Conservation (phyloP, 495 filamentous ascomycete species). For the Hyaloscypha finlandica region DNA sequence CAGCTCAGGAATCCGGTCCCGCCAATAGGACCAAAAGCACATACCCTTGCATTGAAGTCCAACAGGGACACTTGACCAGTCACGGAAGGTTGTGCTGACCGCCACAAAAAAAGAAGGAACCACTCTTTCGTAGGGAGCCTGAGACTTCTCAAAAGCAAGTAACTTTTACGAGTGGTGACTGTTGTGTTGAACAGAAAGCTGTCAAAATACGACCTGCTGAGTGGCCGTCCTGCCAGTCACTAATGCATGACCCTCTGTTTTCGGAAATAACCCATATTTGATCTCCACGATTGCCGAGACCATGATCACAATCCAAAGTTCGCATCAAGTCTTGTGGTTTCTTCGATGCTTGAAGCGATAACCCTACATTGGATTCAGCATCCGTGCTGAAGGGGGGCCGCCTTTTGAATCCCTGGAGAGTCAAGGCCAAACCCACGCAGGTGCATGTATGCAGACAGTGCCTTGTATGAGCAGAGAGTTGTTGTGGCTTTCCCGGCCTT, state of each 20-base stretch:
- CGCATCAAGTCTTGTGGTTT: background rate
- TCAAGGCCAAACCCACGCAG: too few species aligned
- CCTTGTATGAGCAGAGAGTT: background rate
- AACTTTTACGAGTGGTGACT: background rate
- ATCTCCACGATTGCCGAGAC: background rate
- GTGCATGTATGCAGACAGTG: too few species aligned
- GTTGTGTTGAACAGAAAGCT: background rate
- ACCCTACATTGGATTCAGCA: background rate
- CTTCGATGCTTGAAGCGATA: background rate
- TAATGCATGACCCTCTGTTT: slow-evolving; percentile 13
- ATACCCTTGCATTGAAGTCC: background rate
- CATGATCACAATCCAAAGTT: background rate
- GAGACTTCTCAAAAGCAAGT: background rate
- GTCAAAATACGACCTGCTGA: background rate
- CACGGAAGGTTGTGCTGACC: background rate
- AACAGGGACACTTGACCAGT: background rate
- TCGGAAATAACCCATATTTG: background rate
- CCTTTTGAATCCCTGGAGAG: background rate
- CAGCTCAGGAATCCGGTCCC: background rate
- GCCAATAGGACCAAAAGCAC: background rate
- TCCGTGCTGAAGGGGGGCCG: background rate
- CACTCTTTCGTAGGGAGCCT: background rate
- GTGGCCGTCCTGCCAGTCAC: background rate
- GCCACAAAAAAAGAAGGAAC: background rate
- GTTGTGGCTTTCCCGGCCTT: background rate